A percentile compares a stretch with the other conserved stretches of the same genome.
Conservation (phyloP, 2,329 filamentous ascomycete genomes). For the Macrophomina pseudophaseolina region DNA sequence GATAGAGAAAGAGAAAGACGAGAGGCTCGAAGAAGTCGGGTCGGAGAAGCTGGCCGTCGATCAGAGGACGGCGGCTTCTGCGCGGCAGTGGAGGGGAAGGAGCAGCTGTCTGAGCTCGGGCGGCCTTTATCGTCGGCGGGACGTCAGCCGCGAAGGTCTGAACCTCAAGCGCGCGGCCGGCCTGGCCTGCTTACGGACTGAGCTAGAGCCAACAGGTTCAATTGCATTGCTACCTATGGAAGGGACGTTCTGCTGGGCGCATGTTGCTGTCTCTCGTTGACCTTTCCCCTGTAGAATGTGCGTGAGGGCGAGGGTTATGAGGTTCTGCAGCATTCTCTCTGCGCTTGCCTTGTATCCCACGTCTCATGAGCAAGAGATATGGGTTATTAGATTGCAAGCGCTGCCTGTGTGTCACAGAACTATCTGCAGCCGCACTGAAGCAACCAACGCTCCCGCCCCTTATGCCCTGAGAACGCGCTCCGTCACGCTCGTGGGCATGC, state of each 20-base stretch:
- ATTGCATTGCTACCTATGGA: constrained; percentile 12
- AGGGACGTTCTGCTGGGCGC: neutral
- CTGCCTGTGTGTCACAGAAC: neutral
- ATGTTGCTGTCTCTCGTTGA: neutral
- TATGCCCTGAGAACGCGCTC: constrained; percentile 39
- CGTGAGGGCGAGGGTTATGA: constrained; percentile 1
- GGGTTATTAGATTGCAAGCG: constrained; percentile 77
- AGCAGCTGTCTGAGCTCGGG: neutral
- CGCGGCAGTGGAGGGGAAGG: neutral
- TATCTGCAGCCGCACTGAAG: constrained; percentile 26
- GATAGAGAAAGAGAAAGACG: constrained; percentile 3
- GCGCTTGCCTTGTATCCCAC: constrained; percentile 65
- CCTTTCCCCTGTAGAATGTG: neutral
- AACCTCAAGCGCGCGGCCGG: too few relatives aligned
- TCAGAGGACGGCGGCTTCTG: neutral
- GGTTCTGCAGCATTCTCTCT: neutral
- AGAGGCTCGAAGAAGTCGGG: neutral
- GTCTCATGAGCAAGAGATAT: constrained; percentile 56
- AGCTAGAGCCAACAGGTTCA: neutral
- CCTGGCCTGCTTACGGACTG: neutral
- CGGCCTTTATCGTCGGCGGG: constrained; percentile 8
- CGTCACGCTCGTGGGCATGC: constrained; percentile 48
- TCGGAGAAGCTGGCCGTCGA: neutral
- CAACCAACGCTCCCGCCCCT: neutral
- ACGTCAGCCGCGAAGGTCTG: neutral